These are phyloP conservation scores for Colletotrichum sp. DNA, from an alignment of 2,329 filamentous ascomycete genomes.

Conservation along the genomic window DNA sequence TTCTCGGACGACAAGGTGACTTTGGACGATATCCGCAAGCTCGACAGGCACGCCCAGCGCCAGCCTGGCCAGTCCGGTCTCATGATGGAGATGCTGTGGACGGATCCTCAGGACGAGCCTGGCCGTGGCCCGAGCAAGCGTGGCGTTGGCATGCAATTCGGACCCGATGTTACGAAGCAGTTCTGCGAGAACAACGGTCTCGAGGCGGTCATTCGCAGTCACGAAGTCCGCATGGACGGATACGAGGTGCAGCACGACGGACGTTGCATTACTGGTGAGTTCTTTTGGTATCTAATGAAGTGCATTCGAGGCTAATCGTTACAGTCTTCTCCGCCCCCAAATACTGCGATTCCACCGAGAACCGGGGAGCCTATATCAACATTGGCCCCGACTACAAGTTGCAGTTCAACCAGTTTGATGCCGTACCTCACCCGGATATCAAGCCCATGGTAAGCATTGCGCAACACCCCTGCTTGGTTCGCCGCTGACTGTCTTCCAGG, in stretches of 20 bases:
- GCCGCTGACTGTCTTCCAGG: conserved; percentile 51
- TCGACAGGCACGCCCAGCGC: conserved; percentile 87
- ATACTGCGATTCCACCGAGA: conserved; percentile 98
- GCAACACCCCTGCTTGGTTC: neutral
- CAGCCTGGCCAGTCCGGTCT: conserved; percentile 92
- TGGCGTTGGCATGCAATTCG: conserved; percentile 95
- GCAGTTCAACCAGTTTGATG: conserved; percentile 91
- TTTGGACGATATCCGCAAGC: conserved; percentile 90
- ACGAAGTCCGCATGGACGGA: conserved; percentile 99
- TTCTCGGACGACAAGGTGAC: conserved; percentile 96
- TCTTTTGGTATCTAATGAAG: neutral
- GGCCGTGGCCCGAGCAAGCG: conserved; percentile 95
- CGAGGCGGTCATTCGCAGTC: conserved; percentile 93
- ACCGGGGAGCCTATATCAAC: conserved; percentile 98
- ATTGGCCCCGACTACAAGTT: conserved; percentile 91
- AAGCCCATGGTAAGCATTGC: conserved; percentile 76
- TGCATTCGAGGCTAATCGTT: conserved; percentile 28
- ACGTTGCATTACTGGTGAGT: conserved; percentile 86
- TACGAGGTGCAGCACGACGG: conserved; percentile 98
- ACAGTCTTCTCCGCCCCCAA: conserved; percentile 94
- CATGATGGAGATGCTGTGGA: conserved; percentile 99
- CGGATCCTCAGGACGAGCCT: conserved; percentile 85
- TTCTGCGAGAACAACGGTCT: conserved; percentile 97
- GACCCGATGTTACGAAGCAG: conserved; percentile 91
- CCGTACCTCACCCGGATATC: conserved; percentile 94